phyloP scores from a whole-genome alignment of 2,329 filamentous ascomycete species.

The Talaromyces sp. region DNA sequence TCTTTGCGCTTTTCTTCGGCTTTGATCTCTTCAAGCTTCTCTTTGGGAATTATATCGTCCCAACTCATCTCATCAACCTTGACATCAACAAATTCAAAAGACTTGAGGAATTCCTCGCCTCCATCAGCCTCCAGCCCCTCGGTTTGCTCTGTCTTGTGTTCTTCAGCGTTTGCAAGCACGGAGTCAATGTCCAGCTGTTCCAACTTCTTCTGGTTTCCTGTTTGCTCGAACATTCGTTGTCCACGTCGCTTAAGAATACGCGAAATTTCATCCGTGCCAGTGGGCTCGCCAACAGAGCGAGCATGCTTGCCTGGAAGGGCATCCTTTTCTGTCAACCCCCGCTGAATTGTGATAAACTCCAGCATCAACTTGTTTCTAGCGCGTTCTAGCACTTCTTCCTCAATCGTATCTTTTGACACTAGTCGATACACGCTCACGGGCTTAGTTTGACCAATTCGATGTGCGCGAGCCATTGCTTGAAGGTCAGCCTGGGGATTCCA shows the following conservation, averaged over 20 bases:
- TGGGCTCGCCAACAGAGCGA: slow-evolving; percentile 70
- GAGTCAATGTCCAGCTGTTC: slow-evolving; percentile 97
- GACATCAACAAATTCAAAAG: slow-evolving; percentile 91
- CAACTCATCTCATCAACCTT: slow-evolving; percentile 90
- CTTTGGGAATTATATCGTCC: slow-evolving; percentile 97
- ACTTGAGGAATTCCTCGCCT: slow-evolving; percentile 89
- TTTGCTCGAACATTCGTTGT: slow-evolving; percentile 99
- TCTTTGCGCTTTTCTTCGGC: slow-evolving; percentile 79
- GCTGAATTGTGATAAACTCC: slow-evolving; percentile 95
- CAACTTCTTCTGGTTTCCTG: slow-evolving; percentile 89
- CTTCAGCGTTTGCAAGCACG: slow-evolving; percentile 91
- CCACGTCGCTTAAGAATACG: slow-evolving; percentile 94
- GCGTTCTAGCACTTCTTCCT: slow-evolving; percentile 93
- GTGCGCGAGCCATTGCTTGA: slow-evolving; percentile 96
- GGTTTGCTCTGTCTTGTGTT: slow-evolving; percentile 92
- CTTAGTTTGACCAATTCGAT: slow-evolving; percentile 93
- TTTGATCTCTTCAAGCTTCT: slow-evolving; percentile 84
- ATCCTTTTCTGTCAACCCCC: slow-evolving; percentile 91
- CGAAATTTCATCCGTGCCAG: slow-evolving; percentile 89
- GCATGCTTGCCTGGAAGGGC: slow-evolving; percentile 73
- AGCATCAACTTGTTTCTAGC: slow-evolving; percentile 96
- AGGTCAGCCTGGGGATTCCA: slow-evolving; percentile 99
- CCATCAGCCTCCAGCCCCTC: slow-evolving; percentile 93
- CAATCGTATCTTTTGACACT: slow-evolving; percentile 96
- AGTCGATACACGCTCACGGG: slow-evolving; percentile 95